Percentiles rank a stretch among this genome's conserved stretches.
phyloP scores from a whole-genome alignment of 1,284 basidiomycete species.

The Moesziomyces globuligerus region DNA sequence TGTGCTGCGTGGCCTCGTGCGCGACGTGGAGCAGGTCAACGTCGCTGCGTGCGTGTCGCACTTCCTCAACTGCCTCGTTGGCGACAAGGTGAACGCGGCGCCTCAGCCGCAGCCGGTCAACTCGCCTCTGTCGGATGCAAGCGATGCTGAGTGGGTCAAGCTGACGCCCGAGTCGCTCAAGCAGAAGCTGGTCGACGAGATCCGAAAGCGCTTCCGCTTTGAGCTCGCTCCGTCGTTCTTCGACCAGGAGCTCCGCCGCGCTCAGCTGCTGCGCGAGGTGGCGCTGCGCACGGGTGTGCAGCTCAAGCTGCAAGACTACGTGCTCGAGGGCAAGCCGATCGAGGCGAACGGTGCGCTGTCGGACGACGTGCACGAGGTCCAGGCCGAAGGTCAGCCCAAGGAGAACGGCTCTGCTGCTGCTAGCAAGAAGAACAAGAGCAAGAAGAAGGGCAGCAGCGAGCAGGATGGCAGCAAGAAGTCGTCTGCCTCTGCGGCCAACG shows the following conservation, averaged over 20 bases:
- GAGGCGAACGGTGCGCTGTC: constrained; percentile 22
- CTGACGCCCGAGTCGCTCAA: constrained; percentile 70
- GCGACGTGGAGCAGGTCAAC: constrained; percentile 39
- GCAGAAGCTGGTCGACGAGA: constrained; percentile 68
- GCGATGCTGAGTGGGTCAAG: constrained; percentile 67
- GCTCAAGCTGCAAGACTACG: constrained; percentile 71
- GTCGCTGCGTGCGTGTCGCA: constrained; percentile 68
- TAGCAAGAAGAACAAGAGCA: constrained; percentile 48
- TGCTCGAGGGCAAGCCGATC: constrained; percentile 64
- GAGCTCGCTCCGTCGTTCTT: constrained; percentile 69
- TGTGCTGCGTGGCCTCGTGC: constrained; percentile 69
- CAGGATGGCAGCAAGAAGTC: constrained; percentile 43
- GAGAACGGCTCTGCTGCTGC: constrained; percentile 7
- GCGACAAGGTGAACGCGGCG: constrained; percentile 68
- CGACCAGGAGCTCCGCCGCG: constrained; percentile 64
- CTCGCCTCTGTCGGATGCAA: constrained; percentile 43
- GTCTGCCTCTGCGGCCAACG: constrained; percentile 4
- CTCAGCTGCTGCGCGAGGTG: constrained; percentile 71
- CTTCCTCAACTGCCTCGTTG: constrained; percentile 74
- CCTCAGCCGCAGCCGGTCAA: constrained; percentile 66
- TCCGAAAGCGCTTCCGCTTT: constrained; percentile 71
- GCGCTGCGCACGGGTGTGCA: constrained; percentile 72
- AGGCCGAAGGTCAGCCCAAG: constrained; percentile 43
- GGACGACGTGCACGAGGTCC: constrained; percentile 65
- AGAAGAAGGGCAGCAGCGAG: constrained; percentile 40